Conservation (phyloP, 257 asterid species). For the Plantago elongata region DNA sequence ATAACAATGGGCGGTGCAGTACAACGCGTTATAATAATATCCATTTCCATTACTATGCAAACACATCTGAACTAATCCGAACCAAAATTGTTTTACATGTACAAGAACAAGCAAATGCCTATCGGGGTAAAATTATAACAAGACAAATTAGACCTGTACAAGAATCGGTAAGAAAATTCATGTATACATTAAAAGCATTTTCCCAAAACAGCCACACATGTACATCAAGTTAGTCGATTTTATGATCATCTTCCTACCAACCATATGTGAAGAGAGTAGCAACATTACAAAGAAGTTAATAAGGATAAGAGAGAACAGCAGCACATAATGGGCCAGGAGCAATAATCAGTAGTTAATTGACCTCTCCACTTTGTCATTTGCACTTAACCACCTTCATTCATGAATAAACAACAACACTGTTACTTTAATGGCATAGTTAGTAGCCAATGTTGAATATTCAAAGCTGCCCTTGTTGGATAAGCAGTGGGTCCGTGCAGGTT, state of each 20-base stretch:
- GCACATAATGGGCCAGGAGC: neutral
- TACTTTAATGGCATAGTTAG: neutral
- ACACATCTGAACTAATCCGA: no score
- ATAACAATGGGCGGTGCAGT: no score
- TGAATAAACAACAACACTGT: neutral
- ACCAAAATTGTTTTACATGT: no score
- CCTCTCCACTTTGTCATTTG: constrained; percentile 7
- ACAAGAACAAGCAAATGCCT: no score
- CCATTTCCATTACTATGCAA: no score
- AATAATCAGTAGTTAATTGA: constrained; percentile 1
- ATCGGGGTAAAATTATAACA: neutral
- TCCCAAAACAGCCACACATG: neutral
- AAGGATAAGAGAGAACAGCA: no score
- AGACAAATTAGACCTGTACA: neutral
- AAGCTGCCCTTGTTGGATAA: constrained; percentile 4
- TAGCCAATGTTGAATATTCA: constrained; percentile 26
- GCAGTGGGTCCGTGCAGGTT: no score
- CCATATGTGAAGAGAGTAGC: no score
- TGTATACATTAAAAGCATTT: neutral
- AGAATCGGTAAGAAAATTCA: neutral
- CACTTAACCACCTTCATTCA: neutral
- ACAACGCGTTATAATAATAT: no score
- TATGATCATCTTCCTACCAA: no score
- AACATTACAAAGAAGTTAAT: no score
- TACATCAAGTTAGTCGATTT: no score